Evolutionary conservation across 768 basidiomycete genomes (phyloP).

Genomic region (Pisolithus marmoratus): DNA sequence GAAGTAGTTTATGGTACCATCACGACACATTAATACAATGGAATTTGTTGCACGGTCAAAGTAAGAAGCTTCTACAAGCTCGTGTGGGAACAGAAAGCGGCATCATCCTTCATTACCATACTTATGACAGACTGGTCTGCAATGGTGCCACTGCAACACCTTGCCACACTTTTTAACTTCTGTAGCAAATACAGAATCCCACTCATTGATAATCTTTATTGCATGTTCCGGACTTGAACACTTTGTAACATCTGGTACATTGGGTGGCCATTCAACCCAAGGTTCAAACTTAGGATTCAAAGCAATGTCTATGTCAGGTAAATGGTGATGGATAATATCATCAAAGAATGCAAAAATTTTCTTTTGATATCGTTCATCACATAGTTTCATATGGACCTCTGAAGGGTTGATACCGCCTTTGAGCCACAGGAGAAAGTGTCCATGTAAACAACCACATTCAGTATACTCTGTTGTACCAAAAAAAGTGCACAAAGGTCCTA

Average conservation of each 20-base stretch:
- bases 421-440: conserved; percentile 29
- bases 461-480: conserved; percentile 26
- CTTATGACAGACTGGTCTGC: conserved; percentile 24
- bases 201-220: too few species aligned
- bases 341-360: conserved; percentile 29
- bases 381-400: conserved; percentile 20
- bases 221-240: too few species aligned
- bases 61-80: conserved; percentile 19
- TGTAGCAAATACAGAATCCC: too few species aligned
- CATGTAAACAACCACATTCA: conserved; percentile 24
- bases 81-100: conserved; percentile 31
- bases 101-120: conserved; percentile 24
- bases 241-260: too few species aligned
- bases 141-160: conserved; percentile 15
- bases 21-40: conserved; percentile 16
- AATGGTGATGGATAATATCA: conserved; percentile 25
- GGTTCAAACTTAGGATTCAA: too few species aligned
- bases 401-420: conserved; percentile 26
- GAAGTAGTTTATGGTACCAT: conserved; percentile 26
- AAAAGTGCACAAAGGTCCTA: conserved; percentile 24
- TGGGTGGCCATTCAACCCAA: too few species aligned
- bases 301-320: not conserved
- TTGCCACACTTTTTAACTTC: conserved; percentile 19
- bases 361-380: not conserved
- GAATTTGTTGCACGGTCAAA: conserved; percentile 29